Evolutionary conservation across 164 flowering plant genomes (phyloP).

Genomic region (Kalanchoe fedtschenkoi): DNA sequence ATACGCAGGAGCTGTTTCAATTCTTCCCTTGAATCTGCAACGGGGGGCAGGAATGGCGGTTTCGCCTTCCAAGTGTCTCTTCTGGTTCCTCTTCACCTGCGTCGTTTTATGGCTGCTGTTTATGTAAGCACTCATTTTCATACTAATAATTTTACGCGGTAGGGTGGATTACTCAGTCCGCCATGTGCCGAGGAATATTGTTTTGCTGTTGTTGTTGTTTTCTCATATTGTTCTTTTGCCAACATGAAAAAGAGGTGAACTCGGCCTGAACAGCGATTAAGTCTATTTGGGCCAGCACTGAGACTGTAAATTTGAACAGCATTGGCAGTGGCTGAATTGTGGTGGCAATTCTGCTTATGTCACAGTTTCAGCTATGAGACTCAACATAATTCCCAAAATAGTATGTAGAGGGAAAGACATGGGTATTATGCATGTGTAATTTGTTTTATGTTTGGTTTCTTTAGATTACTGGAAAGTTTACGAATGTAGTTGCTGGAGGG

Average conservation of each 20-base stretch:
- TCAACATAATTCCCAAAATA: neutral
- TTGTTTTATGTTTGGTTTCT: no score
- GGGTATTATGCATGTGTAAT: neutral
- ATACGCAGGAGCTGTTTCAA: no score
- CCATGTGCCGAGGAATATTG: neutral
- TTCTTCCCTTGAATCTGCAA: slow-evolving; percentile 2
- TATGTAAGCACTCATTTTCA: slow-evolving; percentile 37
- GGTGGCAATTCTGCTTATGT: neutral
- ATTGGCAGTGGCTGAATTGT: no score
- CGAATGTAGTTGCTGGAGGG: no score
- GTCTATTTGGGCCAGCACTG: no score
- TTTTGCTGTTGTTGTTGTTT: neutral
- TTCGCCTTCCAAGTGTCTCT: slow-evolving; percentile 68
- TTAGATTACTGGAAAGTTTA: no score
- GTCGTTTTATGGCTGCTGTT: slow-evolving; percentile 67
- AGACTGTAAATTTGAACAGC: no score
- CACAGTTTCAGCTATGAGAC: neutral
- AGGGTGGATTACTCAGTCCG: neutral
- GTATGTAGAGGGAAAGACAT: neutral
- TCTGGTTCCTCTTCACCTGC: slow-evolving; percentile 54
- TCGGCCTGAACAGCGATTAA: neutral
- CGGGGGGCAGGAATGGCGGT: slow-evolving; percentile 41
- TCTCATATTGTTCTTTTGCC: neutral
- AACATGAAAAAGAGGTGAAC: neutral
- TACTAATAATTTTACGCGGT: neutral